Percentiles rank a stretch among this genome's conserved stretches.
phyloP scores from a whole-genome alignment of 768 basidiomycete species.

The Mycena indigotica region DNA sequence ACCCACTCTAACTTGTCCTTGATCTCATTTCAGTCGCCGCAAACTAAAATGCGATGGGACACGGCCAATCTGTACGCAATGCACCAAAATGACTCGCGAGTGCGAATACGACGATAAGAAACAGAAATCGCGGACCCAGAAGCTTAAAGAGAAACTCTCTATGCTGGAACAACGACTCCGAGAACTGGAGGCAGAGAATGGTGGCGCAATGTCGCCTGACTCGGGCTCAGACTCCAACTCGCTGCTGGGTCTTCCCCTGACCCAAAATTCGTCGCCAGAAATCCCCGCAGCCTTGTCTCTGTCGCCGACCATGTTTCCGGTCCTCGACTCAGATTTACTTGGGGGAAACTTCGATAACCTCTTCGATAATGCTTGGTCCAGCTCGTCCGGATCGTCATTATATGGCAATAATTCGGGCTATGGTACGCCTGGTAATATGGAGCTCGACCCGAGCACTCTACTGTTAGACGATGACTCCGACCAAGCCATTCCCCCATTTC shows the following conservation, averaged over 20 bases:
- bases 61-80: conserved; percentile 59
- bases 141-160: conserved; percentile 57
- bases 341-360: conserved; percentile 15
- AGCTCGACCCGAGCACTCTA: neutral
- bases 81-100: conserved; percentile 55
- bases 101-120: conserved; percentile 65
- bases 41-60: conserved; percentile 58
- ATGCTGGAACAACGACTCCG: conserved; percentile 55
- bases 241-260: conserved; percentile 8
- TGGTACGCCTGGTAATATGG: conserved; percentile 18
- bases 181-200: conserved; percentile 50
- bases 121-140: conserved; percentile 60
- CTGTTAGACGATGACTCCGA: conserved; percentile 15
- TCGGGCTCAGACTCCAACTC: conserved; percentile 27
- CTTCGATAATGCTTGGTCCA: conserved; percentile 19
- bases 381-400: conserved; percentile 20
- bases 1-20: no score
- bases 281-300: conserved; percentile 19
- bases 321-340: conserved; percentile 14
- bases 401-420: conserved; percentile 15
- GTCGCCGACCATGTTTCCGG: conserved; percentile 6
- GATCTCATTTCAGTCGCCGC: no score
- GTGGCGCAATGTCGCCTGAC: conserved; percentile 26
- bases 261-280: conserved; percentile 19
- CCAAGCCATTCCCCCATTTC: conserved; percentile 12